These are phyloP conservation scores for Coccomyxa sp. DNA, from an alignment of 139 green algal species.

Conservation along the genomic window DNA sequence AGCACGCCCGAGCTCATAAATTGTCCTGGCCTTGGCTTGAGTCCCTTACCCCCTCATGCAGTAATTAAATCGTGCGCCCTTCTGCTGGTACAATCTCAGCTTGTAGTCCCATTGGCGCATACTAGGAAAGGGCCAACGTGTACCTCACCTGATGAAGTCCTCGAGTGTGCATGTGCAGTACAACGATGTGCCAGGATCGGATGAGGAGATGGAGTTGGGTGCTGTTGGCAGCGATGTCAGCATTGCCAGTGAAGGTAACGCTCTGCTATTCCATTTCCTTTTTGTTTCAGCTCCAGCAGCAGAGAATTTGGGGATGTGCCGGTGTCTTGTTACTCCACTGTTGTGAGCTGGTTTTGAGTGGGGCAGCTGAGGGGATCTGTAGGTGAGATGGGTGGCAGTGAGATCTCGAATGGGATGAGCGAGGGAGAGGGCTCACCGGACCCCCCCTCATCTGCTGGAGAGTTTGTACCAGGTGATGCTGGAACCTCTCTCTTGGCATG, in stretches of 20 bases:
- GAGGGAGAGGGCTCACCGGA: neutral
- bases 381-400: neutral
- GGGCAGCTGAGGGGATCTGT: no score
- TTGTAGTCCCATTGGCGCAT: neutral
- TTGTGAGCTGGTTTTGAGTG: no score
- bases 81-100: neutral
- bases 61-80: neutral
- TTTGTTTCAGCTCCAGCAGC: no score
- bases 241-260: neutral
- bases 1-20: neutral
- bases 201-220: conserved; percentile 47
- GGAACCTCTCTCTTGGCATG: neutral
- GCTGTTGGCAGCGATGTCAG: conserved; percentile 1
- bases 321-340: no score
- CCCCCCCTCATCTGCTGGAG: neutral
- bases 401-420: neutral
- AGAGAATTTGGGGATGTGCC: no score
- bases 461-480: neutral
- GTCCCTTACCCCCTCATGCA: neutral
- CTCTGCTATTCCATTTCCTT: no score
- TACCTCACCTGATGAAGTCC: no score
- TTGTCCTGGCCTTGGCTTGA: neutral
- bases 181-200: conserved; percentile 35
- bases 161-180: conserved; percentile 29
- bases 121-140: neutral